Percentiles rank a stretch among this genome's conserved stretches.
Conservation (phyloP, 2,329 filamentous ascomycete species). For the Alternaria gaisen region DNA sequence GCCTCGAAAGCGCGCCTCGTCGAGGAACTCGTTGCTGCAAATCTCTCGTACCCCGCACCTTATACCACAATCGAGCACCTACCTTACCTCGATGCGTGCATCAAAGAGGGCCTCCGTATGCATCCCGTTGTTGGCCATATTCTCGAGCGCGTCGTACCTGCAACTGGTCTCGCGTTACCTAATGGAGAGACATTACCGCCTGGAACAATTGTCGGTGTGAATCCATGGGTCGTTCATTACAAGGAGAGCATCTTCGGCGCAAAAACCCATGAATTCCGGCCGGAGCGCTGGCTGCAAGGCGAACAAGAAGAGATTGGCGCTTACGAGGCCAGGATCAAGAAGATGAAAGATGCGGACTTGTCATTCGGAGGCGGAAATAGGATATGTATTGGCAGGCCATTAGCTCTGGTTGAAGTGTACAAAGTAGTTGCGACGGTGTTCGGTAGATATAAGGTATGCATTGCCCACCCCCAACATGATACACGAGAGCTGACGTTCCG, state of each 20-base stretch:
- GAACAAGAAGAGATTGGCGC: constrained; percentile 21
- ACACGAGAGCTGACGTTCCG: constrained; percentile 5
- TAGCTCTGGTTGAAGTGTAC: constrained; percentile 43
- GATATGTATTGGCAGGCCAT: constrained; percentile 39
- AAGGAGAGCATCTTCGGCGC: constrained; percentile 33
- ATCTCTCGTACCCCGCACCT: constrained; percentile 26
- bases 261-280: constrained; percentile 29
- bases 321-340: constrained; percentile 31
- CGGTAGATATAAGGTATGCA: constrained; percentile 56
- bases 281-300: constrained; percentile 47
- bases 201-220: constrained; percentile 46
- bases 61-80: constrained; percentile 38
- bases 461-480: constrained; percentile 34
- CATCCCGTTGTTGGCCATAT: constrained; percentile 51
- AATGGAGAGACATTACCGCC: constrained; percentile 37
- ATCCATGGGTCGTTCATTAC: constrained; percentile 41
- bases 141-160: constrained; percentile 44
- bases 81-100: constrained; percentile 57
- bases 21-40: constrained; percentile 32
- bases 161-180: constrained; percentile 25
- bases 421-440: constrained; percentile 59
- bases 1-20: constrained; percentile 29
- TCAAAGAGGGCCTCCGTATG: constrained; percentile 58
- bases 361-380: constrained; percentile 44
- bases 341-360: constrained; percentile 49